phyloP scores from a whole-genome alignment of 2,329 filamentous ascomycete genomes.

The Penicillium sp. region DNA sequence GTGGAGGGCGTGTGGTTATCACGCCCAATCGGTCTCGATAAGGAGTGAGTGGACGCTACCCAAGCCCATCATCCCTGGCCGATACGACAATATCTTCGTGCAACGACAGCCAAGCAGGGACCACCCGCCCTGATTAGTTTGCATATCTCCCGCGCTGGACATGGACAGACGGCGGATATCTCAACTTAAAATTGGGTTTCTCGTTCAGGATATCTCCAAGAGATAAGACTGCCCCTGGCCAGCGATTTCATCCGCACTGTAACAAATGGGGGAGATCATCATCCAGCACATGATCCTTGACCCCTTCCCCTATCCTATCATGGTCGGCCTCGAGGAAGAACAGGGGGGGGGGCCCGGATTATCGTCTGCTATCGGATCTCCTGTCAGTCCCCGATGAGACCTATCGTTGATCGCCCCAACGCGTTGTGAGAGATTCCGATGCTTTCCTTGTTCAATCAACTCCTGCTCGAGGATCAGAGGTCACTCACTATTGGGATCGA shows the following conservation, averaged over 20 bases:
- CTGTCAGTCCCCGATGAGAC: not conserved
- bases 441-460: not conserved
- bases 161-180: not conserved
- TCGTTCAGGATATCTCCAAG: not conserved
- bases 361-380: conserved; percentile 1
- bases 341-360: not conserved
- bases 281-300: not conserved
- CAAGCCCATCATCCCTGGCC: conserved; percentile 17
- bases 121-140: conserved; percentile 16
- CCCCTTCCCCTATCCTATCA: not conserved
- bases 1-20: conserved; percentile 23
- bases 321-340: not conserved
- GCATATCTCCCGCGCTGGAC: conserved; percentile 13
- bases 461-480: not conserved
- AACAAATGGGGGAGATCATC: conserved; percentile 9
- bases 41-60: conserved; percentile 27
- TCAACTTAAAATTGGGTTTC: not conserved
- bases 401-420: not conserved
- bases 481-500: not conserved
- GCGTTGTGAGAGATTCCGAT: not conserved
- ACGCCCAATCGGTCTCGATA: conserved; percentile 31
- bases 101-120: not conserved
- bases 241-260: not conserved
- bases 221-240: conserved; percentile 19
- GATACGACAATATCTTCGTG: conserved; percentile 11